These are phyloP conservation scores for Rhizoclosmatium globosum DNA, from an alignment of 192 early-diverging fungal species.

Conservation along the genomic window DNA sequence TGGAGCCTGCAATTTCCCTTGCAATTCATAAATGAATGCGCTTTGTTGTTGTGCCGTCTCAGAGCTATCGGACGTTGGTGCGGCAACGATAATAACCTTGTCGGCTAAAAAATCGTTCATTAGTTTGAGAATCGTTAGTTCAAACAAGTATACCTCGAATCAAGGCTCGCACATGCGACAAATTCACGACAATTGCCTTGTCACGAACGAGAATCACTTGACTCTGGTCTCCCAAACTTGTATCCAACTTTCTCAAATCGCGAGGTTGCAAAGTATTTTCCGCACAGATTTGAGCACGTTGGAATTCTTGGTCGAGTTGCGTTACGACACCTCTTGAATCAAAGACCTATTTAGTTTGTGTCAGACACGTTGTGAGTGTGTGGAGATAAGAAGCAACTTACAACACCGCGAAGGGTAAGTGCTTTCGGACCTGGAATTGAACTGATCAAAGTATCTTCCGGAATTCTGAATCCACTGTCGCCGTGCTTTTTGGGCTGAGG, in stretches of 20 bases:
- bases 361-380: background rate
- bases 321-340: conserved; percentile 67
- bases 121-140: background rate
- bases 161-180: conserved; percentile 82
- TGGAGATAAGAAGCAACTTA: background rate
- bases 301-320: conserved; percentile 76
- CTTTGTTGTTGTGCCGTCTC: conserved; percentile 60
- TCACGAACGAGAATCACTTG: conserved; percentile 84
- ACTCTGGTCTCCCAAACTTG: conserved; percentile 71
- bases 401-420: conserved; percentile 18
- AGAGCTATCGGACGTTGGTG: background rate
- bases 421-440: conserved; percentile 16
- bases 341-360: conserved; percentile 12
- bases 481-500: background rate
- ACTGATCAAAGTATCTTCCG: background rate
- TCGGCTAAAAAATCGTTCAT: conserved; percentile 54
- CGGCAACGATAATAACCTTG: conserved; percentile 76
- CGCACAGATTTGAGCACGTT: conserved; percentile 80
- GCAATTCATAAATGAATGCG: conserved; percentile 81
- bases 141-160: conserved; percentile 63
- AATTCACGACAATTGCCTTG: conserved; percentile 83
- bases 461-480: background rate
- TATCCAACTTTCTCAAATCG: conserved; percentile 84
- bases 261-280: conserved; percentile 82
- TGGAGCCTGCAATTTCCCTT: conserved; percentile 68